Percentiles rank a stretch among this genome's conserved stretches.
Conservation (phyloP, 192 early-diverging fungal species). For the Coemansia sp. region DNA sequence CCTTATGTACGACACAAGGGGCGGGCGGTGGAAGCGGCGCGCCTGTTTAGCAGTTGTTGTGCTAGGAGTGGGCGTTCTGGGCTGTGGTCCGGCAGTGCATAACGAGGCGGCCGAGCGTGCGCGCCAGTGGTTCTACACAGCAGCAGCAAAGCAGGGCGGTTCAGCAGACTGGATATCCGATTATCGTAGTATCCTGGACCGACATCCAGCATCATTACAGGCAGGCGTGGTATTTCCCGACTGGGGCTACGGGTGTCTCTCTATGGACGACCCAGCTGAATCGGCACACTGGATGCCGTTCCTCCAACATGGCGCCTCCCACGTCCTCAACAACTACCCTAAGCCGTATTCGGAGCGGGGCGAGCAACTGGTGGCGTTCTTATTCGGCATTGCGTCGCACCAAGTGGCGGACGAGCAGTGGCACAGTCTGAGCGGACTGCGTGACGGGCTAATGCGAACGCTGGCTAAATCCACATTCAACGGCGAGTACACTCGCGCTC, state of each 20-base stretch:
- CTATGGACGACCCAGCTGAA: conserved; percentile 51
- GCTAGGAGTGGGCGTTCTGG: conserved; percentile 1
- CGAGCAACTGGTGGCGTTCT: conserved; percentile 44
- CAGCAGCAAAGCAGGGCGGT: background rate
- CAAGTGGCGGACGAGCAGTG: conserved; percentile 56
- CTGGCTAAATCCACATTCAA: conserved; percentile 49
- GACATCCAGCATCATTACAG: conserved; percentile 38
- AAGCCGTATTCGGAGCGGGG: conserved; percentile 21
- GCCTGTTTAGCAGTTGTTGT: background rate
- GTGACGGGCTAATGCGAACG: conserved; percentile 45
- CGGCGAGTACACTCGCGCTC: conserved; percentile 40
- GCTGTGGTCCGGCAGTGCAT: conserved; percentile 56
- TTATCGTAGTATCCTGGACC: conserved; percentile 35
- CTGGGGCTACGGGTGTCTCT: conserved; percentile 59
- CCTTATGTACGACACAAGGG: background rate
- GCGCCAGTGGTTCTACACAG: conserved; percentile 41
- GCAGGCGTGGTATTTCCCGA: conserved; percentile 53
- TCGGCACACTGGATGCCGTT: conserved; percentile 57
- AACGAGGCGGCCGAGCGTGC: conserved; percentile 56
- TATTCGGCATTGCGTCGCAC: conserved; percentile 54
- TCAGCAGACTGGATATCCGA: background rate
- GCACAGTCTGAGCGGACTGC: conserved; percentile 50
- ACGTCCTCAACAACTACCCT: conserved; percentile 21
- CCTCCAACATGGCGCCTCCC: conserved; percentile 27
- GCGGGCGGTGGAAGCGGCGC: background rate